Evolutionary conservation across 345 rosid species (phyloP), one percentile per base, ranked within the genome.

Genomic region (Lagerstroemia speciosa): DNA sequence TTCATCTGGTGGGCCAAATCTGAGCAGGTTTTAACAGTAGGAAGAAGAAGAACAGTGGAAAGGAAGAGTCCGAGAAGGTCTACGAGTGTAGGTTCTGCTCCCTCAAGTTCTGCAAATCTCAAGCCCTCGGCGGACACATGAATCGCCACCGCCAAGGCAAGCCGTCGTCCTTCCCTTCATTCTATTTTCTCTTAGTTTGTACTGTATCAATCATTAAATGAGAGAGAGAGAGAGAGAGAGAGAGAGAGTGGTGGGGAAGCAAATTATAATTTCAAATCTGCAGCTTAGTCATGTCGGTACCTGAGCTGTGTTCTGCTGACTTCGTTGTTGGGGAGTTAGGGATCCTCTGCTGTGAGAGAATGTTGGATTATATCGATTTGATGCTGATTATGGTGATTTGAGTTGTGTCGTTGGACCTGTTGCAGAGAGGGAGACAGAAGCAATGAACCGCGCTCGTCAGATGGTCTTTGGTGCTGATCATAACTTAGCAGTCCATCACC

Each of bases 51-150:
- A 85, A 77, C 84, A 85, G 84, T 82, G 84, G 68, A 24, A 86
- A 81, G 83, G 96, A 94, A 74, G 98, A 90, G 80, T 77, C 89
- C 33, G 93, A 85, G 77, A 90, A 86, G 80, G 90, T 86, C 81
- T 95, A 95, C 48, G 90, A 92, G 80, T 95, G 98, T 81, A 87
- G 99, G 91, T 95, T 95, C 83, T 95, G 99, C 74, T 90, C 99
- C 86, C 99, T 95, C 80, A 92, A 88, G 94, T 95, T 95, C 82
- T 88, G 96, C 89, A 95, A 95, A 84, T 95, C 99, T 72, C 99
- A 95, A 92, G 99, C 99, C 68, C 99, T 95, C 12, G 99, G 99
- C 38, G 99, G 98, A 64, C 99, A 95, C 88, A 95, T 95, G 99
- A 95, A 95, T 81, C 97, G 99, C 78, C 99, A 95, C 81, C 88